Base-by-base conservation (phyloP, 345 rosid species). In the Kandelia obovata region DNA sequence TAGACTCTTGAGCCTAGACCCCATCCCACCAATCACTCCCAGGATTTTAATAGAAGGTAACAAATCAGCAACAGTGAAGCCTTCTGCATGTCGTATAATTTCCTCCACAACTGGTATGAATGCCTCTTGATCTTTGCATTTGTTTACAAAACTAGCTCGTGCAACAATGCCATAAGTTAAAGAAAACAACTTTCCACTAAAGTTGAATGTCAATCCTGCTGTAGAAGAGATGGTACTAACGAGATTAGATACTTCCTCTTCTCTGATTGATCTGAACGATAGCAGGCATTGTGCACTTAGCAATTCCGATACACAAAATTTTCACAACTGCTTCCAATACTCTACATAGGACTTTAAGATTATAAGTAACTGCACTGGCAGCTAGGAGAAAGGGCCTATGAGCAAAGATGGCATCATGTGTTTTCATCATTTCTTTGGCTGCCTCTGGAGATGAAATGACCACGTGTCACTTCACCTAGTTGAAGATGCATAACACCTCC, bases 111-210 rank as follows among this genome's bases (percentile, higher is more conserved):
- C 5, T 0, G 43, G 5, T 4, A 80, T 37, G 60, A 78, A 66
- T 13, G 51, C 53, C 19, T 76, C 79, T 39, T 80, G 79, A 16
- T 65, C 74, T 6, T 62, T 71, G 51, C 56, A 51, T 71, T 71
- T 76, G 49, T 61, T 56, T 2, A 80, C 84, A 53, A 83, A 69
- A 3, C 74, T 69, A 5, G 75, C 66, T 21, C 77, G 73, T 4
- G 77, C 13, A 8, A 70, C 76, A 11, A 75, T 70, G 5, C 35
- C 65, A 31, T 66, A 67, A 2, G 61, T 64, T 39, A 66, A 43
- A 13, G 72, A 58, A 7, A 61, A 61, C 5, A 79, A 5, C 9
- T 53, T 13, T 26, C 64, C 27, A 1, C 75, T 69, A 0, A 81
- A 62, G 30, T 78, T 78, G 25, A 81, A 53, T 0, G 79, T 67